A percentile compares a stretch with the other conserved stretches of the same genome.
phyloP scores from a whole-genome alignment of 2,329 filamentous ascomycete species.

The Alternaria atra region DNA sequence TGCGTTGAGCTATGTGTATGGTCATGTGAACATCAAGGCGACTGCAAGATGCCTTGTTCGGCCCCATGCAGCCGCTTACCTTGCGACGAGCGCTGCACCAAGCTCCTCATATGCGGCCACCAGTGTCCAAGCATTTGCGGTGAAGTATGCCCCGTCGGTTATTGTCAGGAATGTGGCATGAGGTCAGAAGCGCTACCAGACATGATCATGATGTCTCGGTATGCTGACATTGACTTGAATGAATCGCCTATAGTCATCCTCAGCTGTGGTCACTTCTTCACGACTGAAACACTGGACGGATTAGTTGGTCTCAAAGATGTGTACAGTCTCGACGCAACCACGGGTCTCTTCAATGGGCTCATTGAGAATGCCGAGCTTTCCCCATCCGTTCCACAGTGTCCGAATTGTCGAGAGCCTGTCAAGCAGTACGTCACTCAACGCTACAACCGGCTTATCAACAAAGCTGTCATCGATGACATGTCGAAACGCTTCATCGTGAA shows the following conservation, averaged over 20 bases:
- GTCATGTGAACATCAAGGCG: conserved; percentile 45
- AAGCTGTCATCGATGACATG: conserved; percentile 51
- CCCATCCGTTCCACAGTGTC: conserved; percentile 42
- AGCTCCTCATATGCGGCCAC: conserved; percentile 39
- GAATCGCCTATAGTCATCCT: conserved; percentile 39
- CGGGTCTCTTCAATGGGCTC: conserved; percentile 34
- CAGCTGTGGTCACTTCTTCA: conserved; percentile 45
- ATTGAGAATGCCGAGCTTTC: conserved; percentile 35
- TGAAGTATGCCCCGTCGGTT: conserved; percentile 34
- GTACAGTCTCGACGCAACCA: conserved; percentile 22
- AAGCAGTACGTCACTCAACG: conserved; percentile 45
- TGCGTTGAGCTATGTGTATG: conserved; percentile 48
- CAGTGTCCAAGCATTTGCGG: conserved; percentile 46
- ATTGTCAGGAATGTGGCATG: conserved; percentile 36
- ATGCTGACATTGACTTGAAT: conserved; percentile 41
- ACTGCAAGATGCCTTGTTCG: conserved; percentile 49
- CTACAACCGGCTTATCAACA: conserved; percentile 51
- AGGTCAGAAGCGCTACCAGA: conserved; percentile 35
- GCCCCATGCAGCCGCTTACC: conserved; percentile 44
- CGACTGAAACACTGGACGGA: conserved; percentile 42
- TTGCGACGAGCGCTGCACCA: conserved; percentile 40
- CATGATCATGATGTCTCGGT: conserved; percentile 32
- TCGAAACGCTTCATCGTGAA: conserved; percentile 50
- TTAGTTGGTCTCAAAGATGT: conserved; percentile 38
- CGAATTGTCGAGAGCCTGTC: conserved; percentile 45